Base-by-base conservation (phyloP, 768 basidiomycete genomes). In the Mycena vulgaris region DNA sequence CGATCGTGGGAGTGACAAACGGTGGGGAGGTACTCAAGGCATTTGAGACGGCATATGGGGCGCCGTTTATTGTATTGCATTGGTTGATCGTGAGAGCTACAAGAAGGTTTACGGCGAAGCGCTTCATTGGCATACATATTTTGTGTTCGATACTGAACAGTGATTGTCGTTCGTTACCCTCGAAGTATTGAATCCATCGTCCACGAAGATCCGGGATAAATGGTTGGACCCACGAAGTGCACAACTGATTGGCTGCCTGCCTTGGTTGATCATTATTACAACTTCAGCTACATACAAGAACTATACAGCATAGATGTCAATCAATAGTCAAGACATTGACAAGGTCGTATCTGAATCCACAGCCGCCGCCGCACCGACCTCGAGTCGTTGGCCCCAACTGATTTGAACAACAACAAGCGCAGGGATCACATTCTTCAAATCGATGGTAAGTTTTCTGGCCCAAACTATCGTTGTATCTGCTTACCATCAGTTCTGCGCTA, bases 41-140 rank as follows among this genome's bases (percentile, higher is more conserved):
- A 0, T 70, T 88, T 5, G 83, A 86, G 75, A 80, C 80, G 45
- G 83, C 78, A 69, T 79, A 85, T 19, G 81, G 80, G 33, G 78
- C 70, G 37, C 71, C 79, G 66, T 68, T 17, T 88, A 87, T 70
- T 86, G 83, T 84, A 62, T 59, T 19, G 79, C 81, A 28, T 89
- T 86, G 87, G 72, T 65, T 52, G 78, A 68, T 65, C 80, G 85
- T 59, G 79, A 83, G 49, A 86, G 85, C 68, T 87, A 84, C 84
- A 77, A 80, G 75, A 81, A 80, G 66, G 83, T 85, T 21, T 85
- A 86, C 66, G 80, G 74, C n/a, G 45, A 21, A 16, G 21, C 8
- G 3, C 45, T 23, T 52, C 31, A 47, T 23, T 47, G 45, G 35
- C 35, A 37, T 37, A 37, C 35, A 37, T 37, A 37, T 37, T 37